Conservation (phyloP, 1,284 basidiomycete genomes). For the Sanghuangporus weigelae region DNA sequence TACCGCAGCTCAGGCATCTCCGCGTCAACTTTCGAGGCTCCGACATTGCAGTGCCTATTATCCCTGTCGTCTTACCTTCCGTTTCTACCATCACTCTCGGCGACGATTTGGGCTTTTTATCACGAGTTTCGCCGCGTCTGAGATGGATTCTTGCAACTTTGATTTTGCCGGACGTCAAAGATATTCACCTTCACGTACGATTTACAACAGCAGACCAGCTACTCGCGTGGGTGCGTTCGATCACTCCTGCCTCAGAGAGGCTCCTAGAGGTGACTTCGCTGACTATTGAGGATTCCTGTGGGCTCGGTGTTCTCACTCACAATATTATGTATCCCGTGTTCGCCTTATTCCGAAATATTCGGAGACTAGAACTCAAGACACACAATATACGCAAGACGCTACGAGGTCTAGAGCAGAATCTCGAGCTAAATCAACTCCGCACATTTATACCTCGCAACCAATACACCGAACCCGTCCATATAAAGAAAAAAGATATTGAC, state of each 20-base stretch:
- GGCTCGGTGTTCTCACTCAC: not conserved
- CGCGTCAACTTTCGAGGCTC: not conserved
- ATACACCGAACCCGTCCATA: no score
- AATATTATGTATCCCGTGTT: not conserved
- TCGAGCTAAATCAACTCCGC: not conserved
- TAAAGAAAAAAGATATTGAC: no score
- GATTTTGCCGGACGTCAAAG: not conserved
- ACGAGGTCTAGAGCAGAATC: not conserved
- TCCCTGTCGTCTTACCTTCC: not conserved
- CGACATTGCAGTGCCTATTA: not conserved
- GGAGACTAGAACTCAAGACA: not conserved
- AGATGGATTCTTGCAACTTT: not conserved
- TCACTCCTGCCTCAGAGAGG: not conserved
- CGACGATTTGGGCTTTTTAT: no score
- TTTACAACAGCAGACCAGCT: not conserved
- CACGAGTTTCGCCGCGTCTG: no score
- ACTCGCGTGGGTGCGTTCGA: not conserved
- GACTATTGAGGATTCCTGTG: not conserved
- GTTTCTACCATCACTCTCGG: not conserved
- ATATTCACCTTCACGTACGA: not conserved
- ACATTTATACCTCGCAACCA: not conserved
- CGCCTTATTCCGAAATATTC: not conserved
- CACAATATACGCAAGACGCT: not conserved
- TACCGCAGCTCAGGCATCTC: not conserved
- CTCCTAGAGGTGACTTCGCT: not conserved